Evolutionary conservation across 495 filamentous ascomycete genomes (phyloP), one percentile per base, ranked within the genome.

Genomic region (Barbatosphaeria neglecta): DNA sequence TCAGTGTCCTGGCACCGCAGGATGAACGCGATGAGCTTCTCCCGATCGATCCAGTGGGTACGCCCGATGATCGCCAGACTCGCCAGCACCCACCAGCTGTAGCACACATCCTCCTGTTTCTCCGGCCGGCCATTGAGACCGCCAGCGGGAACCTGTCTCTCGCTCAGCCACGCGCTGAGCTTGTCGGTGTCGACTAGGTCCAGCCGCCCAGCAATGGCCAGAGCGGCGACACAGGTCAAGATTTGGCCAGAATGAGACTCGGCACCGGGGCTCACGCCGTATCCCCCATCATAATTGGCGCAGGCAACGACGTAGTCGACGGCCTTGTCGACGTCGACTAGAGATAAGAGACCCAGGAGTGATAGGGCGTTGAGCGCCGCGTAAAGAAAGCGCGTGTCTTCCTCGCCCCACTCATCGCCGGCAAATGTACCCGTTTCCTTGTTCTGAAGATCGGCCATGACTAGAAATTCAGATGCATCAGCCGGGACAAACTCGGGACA

Each of bases 81-180:
- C 55, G 82, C 85, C 45, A 84, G 62, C 20, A 96, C 92, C 92
- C 92, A 98, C 92, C 92, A 98, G 59, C 86, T 93, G 62, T 98
- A 98, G 65, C 92, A 98, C 6, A 94, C 89, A 67, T 98, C 93
- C 61, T 90, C 88, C 44, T 88, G 68, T 68, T 98, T 98, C 67
- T 97, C 93, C 1, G 92, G 92, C 42, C 92, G 75, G 3, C 92
- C 92, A 57, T 97, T 98, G 23, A 98, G 66, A 4, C 92, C 92
- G 25, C 93, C 93, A 20, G 80, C 82, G 8, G 86, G 76, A 13
- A 93, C 68, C 57, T 98, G 92, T 24, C 92, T 72, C 63, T 98
- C 92, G 64, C 88, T 92, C 22, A 98, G 75, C 92, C 92, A 98
- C 17, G 78, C 75, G 1, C 83, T 90, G 2, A 97, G 66, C 37